phyloP scores from a whole-genome alignment of 1,284 basidiomycete genomes.

The Ganoderma leucocontextum region DNA sequence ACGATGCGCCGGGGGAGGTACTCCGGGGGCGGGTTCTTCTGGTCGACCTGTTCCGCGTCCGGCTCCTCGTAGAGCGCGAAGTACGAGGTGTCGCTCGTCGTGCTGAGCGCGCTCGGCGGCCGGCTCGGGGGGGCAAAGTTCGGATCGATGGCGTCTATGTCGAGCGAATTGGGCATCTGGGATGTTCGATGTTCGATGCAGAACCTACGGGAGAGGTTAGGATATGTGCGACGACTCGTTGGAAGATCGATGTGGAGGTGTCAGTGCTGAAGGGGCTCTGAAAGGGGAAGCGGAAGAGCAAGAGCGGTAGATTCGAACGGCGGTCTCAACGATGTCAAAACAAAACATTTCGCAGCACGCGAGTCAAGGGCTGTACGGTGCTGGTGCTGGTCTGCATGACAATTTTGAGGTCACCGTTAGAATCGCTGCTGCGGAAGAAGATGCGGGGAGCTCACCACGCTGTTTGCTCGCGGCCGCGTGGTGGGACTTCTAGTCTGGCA shows the following conservation, averaged over 20 bases:
- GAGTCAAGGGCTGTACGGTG: not conserved
- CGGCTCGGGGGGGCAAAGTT: constrained; percentile 21
- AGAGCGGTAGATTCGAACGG: not conserved
- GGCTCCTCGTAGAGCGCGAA: constrained; percentile 25
- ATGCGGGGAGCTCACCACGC: not conserved
- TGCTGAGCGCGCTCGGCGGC: constrained; percentile 25
- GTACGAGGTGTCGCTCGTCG: constrained; percentile 21
- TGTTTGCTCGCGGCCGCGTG: not conserved
- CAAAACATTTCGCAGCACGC: not conserved
- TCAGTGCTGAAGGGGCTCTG: not conserved
- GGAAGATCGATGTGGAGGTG: constrained; percentile 4
- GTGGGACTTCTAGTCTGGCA: not conserved
- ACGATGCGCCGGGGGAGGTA: constrained; percentile 21
- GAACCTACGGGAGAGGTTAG: not conserved
- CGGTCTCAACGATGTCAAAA: not conserved
- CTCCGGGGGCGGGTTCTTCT: constrained; percentile 6
- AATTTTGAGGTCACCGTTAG: not conserved
- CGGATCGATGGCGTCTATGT: constrained; percentile 58
- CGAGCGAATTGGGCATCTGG: constrained; percentile 45
- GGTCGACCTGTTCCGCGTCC: not conserved
- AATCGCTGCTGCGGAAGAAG: not conserved
- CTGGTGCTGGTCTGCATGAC: not conserved
- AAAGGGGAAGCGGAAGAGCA: not conserved
- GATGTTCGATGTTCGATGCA: not conserved
- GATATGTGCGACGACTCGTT: not conserved